A percentile compares a stretch with the other conserved stretches of the same genome.
Conservation (phyloP, 768 basidiomycete species). For the Artomyces pyxidatus region DNA sequence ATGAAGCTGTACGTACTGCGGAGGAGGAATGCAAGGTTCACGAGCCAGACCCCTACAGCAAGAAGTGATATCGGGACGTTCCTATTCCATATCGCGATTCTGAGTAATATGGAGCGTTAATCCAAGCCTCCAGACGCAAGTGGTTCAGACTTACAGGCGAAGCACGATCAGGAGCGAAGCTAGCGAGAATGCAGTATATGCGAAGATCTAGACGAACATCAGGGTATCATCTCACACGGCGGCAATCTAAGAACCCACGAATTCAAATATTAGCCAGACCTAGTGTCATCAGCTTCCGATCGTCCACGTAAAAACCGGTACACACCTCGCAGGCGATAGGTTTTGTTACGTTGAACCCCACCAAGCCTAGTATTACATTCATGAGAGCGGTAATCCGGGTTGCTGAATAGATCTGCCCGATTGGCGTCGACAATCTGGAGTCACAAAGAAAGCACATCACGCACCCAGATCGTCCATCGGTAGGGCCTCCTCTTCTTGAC, state of each 20-base stretch:
- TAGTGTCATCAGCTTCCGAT: neutral
- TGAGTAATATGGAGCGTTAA: neutral
- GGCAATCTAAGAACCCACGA: neutral
- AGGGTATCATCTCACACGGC: neutral
- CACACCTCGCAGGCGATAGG: conserved; percentile 6
- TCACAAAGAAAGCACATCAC: too few relatives aligned
- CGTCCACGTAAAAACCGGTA: neutral
- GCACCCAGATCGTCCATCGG: conserved; percentile 12
- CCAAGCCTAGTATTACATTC: neutral
- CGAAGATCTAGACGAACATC: conserved; percentile 1
- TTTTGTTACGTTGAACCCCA: neutral
- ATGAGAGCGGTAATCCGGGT: neutral
- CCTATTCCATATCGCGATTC: conserved; percentile 6
- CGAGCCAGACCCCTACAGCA: conserved; percentile 2
- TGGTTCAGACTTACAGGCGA: conserved; percentile 1
- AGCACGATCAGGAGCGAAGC: conserved; percentile 4
- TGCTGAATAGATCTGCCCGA: neutral
- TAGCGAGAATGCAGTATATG: neutral
- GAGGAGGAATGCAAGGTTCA: conserved; percentile 6
- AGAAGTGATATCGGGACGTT: neutral
- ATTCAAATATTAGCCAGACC: conserved; percentile 5
- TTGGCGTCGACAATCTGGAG: too few relatives aligned
- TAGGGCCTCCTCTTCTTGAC: conserved; percentile 1
- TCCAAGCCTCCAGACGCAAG: neutral
- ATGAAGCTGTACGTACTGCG: conserved; percentile 7